These are phyloP conservation scores for Royoungia palumana DNA, from an alignment of 768 basidiomycete species.

Conservation along the genomic window DNA sequence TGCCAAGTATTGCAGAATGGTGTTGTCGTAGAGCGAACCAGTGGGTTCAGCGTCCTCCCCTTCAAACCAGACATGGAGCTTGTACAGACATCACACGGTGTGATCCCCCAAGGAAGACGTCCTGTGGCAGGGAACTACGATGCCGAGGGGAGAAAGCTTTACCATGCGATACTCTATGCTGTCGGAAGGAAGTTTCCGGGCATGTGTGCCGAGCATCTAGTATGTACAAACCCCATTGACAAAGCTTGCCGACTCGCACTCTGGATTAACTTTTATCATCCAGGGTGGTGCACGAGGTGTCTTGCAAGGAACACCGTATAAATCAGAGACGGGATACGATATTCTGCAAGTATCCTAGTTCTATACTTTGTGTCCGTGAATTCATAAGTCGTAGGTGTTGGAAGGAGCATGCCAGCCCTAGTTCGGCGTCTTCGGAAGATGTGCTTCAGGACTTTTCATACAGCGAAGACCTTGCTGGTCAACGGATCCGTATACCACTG, in stretches of 20 bases:
- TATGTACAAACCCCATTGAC: background rate
- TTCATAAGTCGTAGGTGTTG: background rate
- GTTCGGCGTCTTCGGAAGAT: background rate
- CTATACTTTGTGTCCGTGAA: background rate
- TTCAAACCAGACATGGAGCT: conserved; percentile 2
- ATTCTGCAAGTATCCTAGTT: background rate
- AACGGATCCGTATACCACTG: conserved; percentile 4
- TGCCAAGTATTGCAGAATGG: background rate
- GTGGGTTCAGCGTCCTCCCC: conserved; percentile 1
- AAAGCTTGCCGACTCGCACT: too few species aligned
- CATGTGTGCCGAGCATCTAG: conserved; percentile 7
- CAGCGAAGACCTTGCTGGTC: conserved; percentile 1
- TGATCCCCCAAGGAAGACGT: conserved; percentile 1
- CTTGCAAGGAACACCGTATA: conserved; percentile 1
- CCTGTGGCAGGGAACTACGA: conserved; percentile 6
- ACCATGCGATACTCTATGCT: conserved; percentile 6
- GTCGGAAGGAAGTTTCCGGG: conserved; percentile 10
- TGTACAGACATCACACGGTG: conserved; percentile 2
- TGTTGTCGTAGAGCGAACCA: background rate
- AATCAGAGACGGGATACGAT: conserved; percentile 3
- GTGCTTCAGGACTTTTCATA: background rate
- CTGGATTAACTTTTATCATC: background rate
- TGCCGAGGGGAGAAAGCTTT: conserved; percentile 3
- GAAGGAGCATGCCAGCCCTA: background rate
- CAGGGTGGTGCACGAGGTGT: conserved; percentile 5